Evolutionary conservation across 2,329 filamentous ascomycete genomes (phyloP).

Genomic region (Capronia coronata): DNA sequence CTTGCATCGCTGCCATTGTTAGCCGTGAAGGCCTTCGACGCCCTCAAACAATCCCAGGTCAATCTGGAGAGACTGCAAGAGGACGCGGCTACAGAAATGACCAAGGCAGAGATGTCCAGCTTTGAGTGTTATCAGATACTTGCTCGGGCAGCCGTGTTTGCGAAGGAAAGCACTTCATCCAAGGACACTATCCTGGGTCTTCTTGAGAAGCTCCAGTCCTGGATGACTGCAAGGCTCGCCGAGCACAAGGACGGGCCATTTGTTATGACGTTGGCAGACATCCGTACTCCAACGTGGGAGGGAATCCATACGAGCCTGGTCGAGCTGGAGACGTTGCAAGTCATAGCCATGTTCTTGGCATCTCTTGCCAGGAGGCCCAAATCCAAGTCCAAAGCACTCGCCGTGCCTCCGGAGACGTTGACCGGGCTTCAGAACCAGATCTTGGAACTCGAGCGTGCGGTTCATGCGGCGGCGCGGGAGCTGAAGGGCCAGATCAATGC

Average conservation of each 20-base stretch:
- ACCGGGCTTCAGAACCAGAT: conserved; percentile 9
- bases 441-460: conserved; percentile 29
- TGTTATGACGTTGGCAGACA: conserved; percentile 14
- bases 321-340: conserved; percentile 39
- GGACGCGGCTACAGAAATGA: conserved; percentile 14
- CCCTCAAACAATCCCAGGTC: conserved; percentile 1
- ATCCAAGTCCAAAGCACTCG: conserved; percentile 9
- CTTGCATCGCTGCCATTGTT: conserved; percentile 5
- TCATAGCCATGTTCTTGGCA: conserved; percentile 33
- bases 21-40: conserved; percentile 10
- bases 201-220: conserved; percentile 7
- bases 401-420: conserved; percentile 6
- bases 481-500: conserved; percentile 37
- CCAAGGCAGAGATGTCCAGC: conserved; percentile 12
- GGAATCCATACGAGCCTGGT: conserved; percentile 38
- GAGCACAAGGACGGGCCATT: conserved; percentile 1
- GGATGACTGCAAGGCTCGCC: conserved; percentile 3
- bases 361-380: conserved; percentile 13
- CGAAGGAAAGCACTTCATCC: conserved; percentile 1
- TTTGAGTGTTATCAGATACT: conserved; percentile 10
- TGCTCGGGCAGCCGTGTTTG: conserved; percentile 4
- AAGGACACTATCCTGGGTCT: conserved; percentile 2
- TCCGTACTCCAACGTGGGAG: conserved; percentile 35
- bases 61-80: neutral
- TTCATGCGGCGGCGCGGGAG: conserved; percentile 34